Conservation (phyloP, 2,329 filamentous ascomycete genomes). For the Aquanectria penicillioides region DNA sequence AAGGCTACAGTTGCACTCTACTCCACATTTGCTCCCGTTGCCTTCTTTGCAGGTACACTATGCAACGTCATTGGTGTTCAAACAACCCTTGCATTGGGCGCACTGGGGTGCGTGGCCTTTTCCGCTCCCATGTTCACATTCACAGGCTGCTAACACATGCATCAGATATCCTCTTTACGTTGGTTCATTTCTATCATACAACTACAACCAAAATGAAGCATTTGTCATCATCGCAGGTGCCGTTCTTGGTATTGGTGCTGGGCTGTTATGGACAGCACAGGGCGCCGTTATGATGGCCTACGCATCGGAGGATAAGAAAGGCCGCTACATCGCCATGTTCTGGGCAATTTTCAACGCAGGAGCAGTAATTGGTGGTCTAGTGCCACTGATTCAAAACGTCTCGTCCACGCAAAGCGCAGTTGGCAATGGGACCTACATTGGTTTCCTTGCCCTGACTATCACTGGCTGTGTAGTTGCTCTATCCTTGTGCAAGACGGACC, state of each 20-base stretch:
- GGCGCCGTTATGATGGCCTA: slow-evolving; percentile 5
- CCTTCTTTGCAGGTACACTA: background rate
- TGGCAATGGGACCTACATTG: background rate
- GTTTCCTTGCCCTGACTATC: background rate
- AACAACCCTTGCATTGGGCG: background rate
- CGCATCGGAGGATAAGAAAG: background rate
- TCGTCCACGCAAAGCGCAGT: background rate
- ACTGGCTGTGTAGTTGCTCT: background rate
- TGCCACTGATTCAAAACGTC: background rate
- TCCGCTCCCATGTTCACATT: background rate
- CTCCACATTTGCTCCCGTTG: background rate
- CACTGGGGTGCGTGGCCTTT: background rate
- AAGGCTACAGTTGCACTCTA: background rate
- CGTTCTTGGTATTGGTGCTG: background rate
- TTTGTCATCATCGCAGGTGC: background rate
- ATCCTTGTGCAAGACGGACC: background rate
- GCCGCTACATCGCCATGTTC: background rate
- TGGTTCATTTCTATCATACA: slow-evolving; percentile 1
- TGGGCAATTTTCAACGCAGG: slow-evolving; percentile 3
- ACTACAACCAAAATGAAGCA: background rate
- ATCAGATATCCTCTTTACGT: background rate
- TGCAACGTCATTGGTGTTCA: slow-evolving; percentile 4
- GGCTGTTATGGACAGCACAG: background rate
- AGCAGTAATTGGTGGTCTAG: background rate
- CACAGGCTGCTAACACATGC: background rate